Evolutionary conservation across 139 green algal genomes (phyloP), one percentile per base, ranked within the genome.

Genomic region (Picochlorum sp.): DNA sequence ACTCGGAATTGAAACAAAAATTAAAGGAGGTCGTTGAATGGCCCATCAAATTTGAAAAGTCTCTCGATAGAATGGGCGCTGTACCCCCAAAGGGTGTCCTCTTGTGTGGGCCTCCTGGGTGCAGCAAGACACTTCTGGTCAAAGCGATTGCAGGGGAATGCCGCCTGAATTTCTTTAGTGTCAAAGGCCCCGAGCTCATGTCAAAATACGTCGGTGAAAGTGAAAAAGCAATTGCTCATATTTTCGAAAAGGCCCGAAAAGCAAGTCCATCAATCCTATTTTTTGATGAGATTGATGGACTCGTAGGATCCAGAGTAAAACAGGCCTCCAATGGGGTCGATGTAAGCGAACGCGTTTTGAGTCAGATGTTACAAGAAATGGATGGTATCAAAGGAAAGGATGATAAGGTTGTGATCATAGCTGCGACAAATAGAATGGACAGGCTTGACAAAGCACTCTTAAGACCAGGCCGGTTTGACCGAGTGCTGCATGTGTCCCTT

Each of bases 81-180:
- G 15, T 84, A 86, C 58, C 58, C 45, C 87, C 87, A 1, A 67
- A 83, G 15, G 90, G 90, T 3, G 79, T 96, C 52, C 81, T 96
- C 66, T 81, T 96, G 71, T 84, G 91, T 56, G 90, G 90, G 2
- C 86, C 90, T 1, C 90, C 90, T 5, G 90, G 76, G 24, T 81
- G 67, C 54, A 88, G 90, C 64, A 97, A 97, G 78, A 96, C 87
- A 2, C 77, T 81, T 8, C 82, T 96, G 8, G 90, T 84, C 20
- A 81, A 89, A 26, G 89, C 88, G 1, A 87, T 96, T 51, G 89
- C 86, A 6, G 88, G 81, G 16, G 55, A 55, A 21, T 34, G 44
- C 13, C 11, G 20, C 9, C 47, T 51, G 18, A 31, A 63, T 18
- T 31, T 69, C 11, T 20, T 38, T 16, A 45, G 28, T 15, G 15